Evolutionary conservation across 352 stramenopile genomes (phyloP).

Genomic region (Phytophthora constricta): DNA sequence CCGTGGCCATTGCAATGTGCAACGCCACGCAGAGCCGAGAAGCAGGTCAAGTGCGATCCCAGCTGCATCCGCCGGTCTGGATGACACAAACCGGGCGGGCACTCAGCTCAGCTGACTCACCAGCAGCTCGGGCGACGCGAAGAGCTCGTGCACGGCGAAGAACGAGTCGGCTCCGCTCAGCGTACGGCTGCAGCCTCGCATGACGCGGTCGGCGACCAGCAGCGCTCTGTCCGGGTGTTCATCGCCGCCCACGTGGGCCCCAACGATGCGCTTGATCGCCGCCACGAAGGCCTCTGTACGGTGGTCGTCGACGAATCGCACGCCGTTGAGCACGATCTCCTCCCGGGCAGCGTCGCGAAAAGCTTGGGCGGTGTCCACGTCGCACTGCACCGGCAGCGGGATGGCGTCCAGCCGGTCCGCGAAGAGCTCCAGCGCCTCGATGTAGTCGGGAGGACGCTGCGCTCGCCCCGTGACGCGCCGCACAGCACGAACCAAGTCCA

Average conservation of each 20-base stretch:
- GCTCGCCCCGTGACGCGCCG: conserved; percentile 44
- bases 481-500: conserved; percentile 45
- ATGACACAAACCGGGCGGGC: neutral
- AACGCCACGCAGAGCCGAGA: neutral
- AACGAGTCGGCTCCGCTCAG: conserved; percentile 81
- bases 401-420: conserved; percentile 45
- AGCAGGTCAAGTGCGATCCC: no score
- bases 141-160: conserved; percentile 77
- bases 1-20: no score
- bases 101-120: conserved; percentile 32
- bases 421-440: conserved; percentile 47
- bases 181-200: conserved; percentile 76
- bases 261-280: conserved; percentile 77
- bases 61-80: neutral
- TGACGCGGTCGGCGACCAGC: conserved; percentile 63
- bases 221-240: conserved; percentile 53
- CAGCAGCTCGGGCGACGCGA: conserved; percentile 60
- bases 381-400: conserved; percentile 60
- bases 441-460: conserved; percentile 59
- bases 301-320: conserved; percentile 78
- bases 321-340: conserved; percentile 76
- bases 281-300: conserved; percentile 77
- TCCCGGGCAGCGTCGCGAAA: conserved; percentile 75
- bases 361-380: conserved; percentile 73
- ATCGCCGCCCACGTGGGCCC: conserved; percentile 36